Evolutionary conservation across 176 grass and related monocot species (phyloP).

Genomic region (Triticum turgidum): DNA sequence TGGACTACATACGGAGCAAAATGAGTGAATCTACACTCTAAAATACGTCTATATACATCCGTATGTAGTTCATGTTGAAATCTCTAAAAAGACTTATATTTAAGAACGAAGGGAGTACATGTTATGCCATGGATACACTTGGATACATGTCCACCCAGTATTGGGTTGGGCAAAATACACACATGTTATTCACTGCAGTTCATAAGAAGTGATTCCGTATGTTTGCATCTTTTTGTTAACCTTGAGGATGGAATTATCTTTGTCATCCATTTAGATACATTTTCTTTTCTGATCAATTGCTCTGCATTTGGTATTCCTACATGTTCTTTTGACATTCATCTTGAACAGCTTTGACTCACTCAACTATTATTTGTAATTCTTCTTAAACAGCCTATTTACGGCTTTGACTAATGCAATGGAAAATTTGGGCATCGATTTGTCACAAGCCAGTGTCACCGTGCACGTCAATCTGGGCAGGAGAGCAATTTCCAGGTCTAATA

Average conservation of each 20-base stretch:
- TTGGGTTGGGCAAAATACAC: background rate
- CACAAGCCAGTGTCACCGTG: slow-evolving; percentile 61
- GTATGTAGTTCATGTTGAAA: too few species aligned
- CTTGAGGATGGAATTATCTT: background rate
- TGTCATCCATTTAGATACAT: background rate
- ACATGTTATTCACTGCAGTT: background rate
- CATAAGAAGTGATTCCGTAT: background rate
- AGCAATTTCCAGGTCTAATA: slow-evolving; percentile 43
- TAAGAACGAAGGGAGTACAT: background rate
- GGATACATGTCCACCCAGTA: background rate
- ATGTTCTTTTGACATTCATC: background rate
- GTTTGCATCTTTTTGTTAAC: background rate
- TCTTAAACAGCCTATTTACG: slow-evolving; percentile 44
- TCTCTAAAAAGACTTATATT: too few species aligned
- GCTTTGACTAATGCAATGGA: slow-evolving; percentile 62
- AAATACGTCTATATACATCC: too few species aligned
- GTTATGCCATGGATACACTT: background rate
- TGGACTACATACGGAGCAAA: too few species aligned
- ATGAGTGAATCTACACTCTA: too few species aligned
- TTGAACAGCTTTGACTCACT: background rate
- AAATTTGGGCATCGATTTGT: slow-evolving; percentile 61
- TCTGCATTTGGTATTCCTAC: background rate
- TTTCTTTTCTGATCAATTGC: background rate
- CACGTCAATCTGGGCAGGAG: slow-evolving; percentile 65
- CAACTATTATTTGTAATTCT: background rate